Conservation (phyloP, 768 basidiomycete genomes). For the Strobilomyces echinocephalus region DNA sequence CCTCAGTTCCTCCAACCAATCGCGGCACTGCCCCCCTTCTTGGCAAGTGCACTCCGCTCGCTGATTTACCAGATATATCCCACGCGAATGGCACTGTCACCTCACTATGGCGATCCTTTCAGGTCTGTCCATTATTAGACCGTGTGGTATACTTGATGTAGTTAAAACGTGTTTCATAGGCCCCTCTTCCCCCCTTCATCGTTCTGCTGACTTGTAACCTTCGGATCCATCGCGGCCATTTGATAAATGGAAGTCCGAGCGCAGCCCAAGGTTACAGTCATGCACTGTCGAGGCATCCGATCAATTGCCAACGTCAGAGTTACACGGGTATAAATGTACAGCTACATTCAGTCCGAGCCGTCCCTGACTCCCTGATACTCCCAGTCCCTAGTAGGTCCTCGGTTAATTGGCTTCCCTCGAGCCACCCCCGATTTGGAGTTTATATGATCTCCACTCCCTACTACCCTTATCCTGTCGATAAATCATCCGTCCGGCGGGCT, state of each 20-base stretch:
- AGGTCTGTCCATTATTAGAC: slow-evolving; percentile 24
- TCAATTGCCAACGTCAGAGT: slow-evolving; percentile 28
- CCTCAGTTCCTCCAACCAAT: slow-evolving; percentile 12
- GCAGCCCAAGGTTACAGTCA: slow-evolving; percentile 27
- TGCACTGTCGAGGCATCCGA: slow-evolving; percentile 29
- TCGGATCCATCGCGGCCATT: slow-evolving; percentile 28
- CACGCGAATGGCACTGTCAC: slow-evolving; percentile 9
- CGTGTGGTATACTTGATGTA: slow-evolving; percentile 14
- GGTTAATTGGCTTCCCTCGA: slow-evolving; percentile 15
- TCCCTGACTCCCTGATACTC: slow-evolving; percentile 32
- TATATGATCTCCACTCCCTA: slow-evolving; percentile 31
- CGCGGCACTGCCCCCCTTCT: slow-evolving; percentile 24
- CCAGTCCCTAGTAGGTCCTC: slow-evolving; percentile 17
- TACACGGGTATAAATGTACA: slow-evolving; percentile 30
- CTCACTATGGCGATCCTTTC: slow-evolving; percentile 21
- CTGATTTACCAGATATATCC: slow-evolving; percentile 35
- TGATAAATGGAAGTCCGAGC: slow-evolving; percentile 32
- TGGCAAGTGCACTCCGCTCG: slow-evolving; percentile 3
- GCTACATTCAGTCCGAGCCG: slow-evolving; percentile 16
- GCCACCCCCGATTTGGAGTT: slow-evolving; percentile 19
- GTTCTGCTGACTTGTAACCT: slow-evolving; percentile 16
- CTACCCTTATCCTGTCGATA: slow-evolving; percentile 27
- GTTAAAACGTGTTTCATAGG: slow-evolving; percentile 32
- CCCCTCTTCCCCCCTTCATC: slow-evolving; percentile 22
- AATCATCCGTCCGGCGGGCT: slow-evolving; percentile 18